Base-by-base conservation (phyloP, 1,284 basidiomycete genomes). In the Butyriboletus regius region DNA sequence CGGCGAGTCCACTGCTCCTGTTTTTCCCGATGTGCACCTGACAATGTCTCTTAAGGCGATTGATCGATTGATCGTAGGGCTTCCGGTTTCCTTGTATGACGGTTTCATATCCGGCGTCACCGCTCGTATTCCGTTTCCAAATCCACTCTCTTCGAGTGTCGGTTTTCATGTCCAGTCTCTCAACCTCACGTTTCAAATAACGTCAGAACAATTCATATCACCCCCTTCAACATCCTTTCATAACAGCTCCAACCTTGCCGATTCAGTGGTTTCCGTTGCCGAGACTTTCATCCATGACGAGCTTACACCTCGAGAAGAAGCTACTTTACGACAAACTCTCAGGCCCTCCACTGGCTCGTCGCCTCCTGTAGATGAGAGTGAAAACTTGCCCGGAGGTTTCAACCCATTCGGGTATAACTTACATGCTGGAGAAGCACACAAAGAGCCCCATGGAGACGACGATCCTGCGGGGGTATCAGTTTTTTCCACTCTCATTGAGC, bases 211-310 rank as follows among this genome's bases (percentile, higher is more conserved):
- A 42, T 34, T 36, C 39, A 43, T 26, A 46, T 44, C 64, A 15
- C 49, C 47, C 41, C 47, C 46, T 50, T 52, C 49, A 7, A 50
- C 57, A 17, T 40, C 58, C 13, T 50, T 54, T 45, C 56, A 53
- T 17, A 33, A 54, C 22, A 59, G 60, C 29, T 57, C 71, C 24
- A 77, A 84, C 57, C 74, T 94, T 8, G 72, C 87, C 7, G 79
- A 84, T 40, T 91, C 89, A 18, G 84, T 92, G 18, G 79, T 78
- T 22, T 87, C 85, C 26, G 80, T 88, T 7, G 88, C 91, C 1
- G 87, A 89, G 59, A 82, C 83, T 10, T 94, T 95, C 67, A 73
- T 94, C 28, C 85, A 91, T 51, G 78, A 89, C 55, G 88, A 93
- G 61, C 72, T 94, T 39, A 77, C 81, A 36, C 72, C 78, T 8